Evolutionary conservation across 768 basidiomycete genomes (phyloP).

Genomic region (Collybiopsis confluens): DNA sequence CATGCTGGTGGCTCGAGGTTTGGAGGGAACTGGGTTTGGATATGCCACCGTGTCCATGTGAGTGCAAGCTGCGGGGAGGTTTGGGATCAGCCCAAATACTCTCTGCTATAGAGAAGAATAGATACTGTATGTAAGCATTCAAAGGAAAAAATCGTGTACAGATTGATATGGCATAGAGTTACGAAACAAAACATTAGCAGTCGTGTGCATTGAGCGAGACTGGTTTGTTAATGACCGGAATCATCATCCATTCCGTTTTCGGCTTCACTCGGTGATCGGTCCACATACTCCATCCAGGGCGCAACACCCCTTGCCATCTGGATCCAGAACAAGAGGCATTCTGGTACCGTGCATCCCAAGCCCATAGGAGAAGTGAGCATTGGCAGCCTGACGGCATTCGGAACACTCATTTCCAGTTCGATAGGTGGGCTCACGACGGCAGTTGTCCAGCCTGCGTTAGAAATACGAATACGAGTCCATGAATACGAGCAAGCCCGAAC

Average conservation of each 20-base stretch:
- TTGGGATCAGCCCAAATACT: no score
- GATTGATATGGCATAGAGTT: no score
- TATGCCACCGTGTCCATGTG: conserved; percentile 52
- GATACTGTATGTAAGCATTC: no score
- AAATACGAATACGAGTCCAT: neutral
- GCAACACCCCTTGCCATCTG: neutral
- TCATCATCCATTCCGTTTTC: no score
- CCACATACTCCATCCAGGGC: neutral
- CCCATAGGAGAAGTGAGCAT: neutral
- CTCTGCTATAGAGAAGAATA: no score
- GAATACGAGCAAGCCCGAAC: no score
- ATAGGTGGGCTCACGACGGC: neutral
- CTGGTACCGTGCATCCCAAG: neutral
- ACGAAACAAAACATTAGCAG: no score
- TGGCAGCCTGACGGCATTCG: neutral
- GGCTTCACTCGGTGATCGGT: no score
- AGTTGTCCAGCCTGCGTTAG: neutral
- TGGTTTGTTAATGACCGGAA: no score
- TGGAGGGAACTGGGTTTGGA: conserved; percentile 84
- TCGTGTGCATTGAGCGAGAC: no score
- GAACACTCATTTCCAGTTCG: neutral
- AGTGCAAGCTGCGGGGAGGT: no score
- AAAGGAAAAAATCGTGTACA: no score
- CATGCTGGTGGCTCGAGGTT: conserved; percentile 75
- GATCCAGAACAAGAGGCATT: neutral